These are phyloP conservation scores for Tetrahymena thermophila DNA, from an alignment of 73 alveolate species.

Conservation along the genomic window DNA sequence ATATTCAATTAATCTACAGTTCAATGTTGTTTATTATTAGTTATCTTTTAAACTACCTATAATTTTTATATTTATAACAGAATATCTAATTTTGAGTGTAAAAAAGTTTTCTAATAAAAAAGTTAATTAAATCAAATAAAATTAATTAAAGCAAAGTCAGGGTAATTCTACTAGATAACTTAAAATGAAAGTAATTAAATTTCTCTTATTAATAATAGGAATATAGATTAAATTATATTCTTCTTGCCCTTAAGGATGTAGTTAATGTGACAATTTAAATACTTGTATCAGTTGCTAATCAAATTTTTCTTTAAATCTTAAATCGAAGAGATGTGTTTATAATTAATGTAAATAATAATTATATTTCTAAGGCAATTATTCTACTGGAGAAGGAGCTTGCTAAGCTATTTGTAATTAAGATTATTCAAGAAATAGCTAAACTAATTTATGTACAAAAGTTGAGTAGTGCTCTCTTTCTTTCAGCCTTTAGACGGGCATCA, in stretches of 20 bases:
- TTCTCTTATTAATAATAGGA: too few species aligned
- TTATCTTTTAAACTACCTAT: too few species aligned
- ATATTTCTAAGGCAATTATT: neutral
- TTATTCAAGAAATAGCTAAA: neutral
- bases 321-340: neutral
- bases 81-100: too few species aligned
- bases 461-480: neutral
- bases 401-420: neutral
- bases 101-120: too few species aligned
- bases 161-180: neutral
- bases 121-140: too few species aligned
- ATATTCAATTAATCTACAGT: too few species aligned
- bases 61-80: too few species aligned
- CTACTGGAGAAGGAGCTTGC: neutral
- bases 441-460: neutral
- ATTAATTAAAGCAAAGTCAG: too few species aligned
- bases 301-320: too few species aligned
- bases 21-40: too few species aligned
- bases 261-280: neutral
- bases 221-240: too few species aligned
- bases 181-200: too few species aligned
- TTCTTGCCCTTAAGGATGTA: neutral
- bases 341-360: neutral
- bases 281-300: neutral
- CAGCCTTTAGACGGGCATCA: neutral